Conservation (phyloP, 1,139 yeast species). For the Blastobotrys persicus region DNA sequence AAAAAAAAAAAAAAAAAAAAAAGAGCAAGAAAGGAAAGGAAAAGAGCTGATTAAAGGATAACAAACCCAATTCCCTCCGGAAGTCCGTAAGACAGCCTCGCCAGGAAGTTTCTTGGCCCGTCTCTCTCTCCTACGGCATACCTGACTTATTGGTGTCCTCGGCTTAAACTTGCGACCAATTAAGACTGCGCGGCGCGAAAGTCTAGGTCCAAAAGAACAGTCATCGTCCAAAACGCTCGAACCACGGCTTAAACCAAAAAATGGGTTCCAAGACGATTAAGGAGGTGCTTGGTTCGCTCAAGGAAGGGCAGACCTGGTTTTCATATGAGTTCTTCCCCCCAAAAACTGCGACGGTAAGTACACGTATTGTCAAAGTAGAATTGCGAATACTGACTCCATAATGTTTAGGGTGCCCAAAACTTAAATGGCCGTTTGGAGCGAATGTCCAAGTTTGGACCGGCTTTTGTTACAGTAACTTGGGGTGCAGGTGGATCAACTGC, state of each 20-base stretch:
- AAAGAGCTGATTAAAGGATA: not conserved
- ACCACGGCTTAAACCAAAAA: not conserved
- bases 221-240: not conserved
- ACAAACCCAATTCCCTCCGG: no score
- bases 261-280: conserved; percentile 8
- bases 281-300: conserved; percentile 49
- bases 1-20: not conserved
- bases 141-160: no score
- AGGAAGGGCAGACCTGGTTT: conserved; percentile 52
- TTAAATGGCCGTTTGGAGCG: conserved; percentile 81
- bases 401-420: conserved; percentile 67
- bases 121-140: no score
- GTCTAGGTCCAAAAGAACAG: not conserved
- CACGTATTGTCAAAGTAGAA: not conserved
- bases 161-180: no score
- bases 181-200: not conserved
- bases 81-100: no score
- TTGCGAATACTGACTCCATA: not conserved
- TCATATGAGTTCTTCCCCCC: conserved; percentile 98
- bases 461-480: conserved; percentile 94
- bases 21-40: not conserved
- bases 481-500: conserved; percentile 98
- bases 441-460: conserved; percentile 83
- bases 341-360: conserved; percentile 66
- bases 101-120: no score